phyloP scores from a whole-genome alignment of 495 filamentous ascomycete genomes.

The Trichoderma reesei region DNA sequence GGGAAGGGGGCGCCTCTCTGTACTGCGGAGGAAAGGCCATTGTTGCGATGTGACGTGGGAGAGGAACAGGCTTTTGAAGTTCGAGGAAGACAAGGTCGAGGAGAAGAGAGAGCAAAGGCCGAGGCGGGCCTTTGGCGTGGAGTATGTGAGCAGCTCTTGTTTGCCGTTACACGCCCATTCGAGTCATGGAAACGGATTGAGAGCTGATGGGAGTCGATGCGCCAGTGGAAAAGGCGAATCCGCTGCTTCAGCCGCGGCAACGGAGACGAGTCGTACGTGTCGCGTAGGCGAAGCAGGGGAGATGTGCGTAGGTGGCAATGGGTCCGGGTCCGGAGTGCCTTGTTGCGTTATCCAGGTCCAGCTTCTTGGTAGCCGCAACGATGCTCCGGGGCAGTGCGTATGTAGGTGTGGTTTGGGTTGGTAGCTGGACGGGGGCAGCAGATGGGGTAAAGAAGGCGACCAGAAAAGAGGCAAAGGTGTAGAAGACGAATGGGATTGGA shows the following conservation, averaged over 20 bases:
- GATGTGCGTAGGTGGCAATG: conserved; percentile 1
- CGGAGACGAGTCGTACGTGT: not conserved
- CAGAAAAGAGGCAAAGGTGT: not conserved
- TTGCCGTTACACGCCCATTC: conserved; percentile 7
- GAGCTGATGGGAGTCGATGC: conserved; percentile 2
- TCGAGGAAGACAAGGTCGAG: not conserved
- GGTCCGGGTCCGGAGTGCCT: not conserved
- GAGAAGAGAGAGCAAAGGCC: not conserved
- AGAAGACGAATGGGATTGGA: conserved; percentile 3
- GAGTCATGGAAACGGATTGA: not conserved
- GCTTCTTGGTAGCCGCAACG: not conserved
- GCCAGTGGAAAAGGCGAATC: conserved; percentile 1
- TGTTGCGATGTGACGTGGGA: not conserved
- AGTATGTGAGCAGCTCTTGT: not conserved
- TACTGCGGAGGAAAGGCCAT: conserved; percentile 4
- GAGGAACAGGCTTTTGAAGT: not conserved
- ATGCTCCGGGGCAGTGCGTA: conserved; percentile 2
- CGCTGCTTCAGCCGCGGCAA: conserved; percentile 6
- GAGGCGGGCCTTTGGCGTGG: not conserved
- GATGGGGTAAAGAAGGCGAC: not conserved
- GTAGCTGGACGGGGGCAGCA: not conserved
- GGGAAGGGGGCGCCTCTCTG: not conserved
- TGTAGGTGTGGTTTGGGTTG: not conserved
- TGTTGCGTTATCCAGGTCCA: not conserved
- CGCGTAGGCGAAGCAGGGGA: conserved; percentile 6